Evolutionary conservation across 331 rosid species (phyloP).

Genomic region (Rhamnella rubrinervis): DNA sequence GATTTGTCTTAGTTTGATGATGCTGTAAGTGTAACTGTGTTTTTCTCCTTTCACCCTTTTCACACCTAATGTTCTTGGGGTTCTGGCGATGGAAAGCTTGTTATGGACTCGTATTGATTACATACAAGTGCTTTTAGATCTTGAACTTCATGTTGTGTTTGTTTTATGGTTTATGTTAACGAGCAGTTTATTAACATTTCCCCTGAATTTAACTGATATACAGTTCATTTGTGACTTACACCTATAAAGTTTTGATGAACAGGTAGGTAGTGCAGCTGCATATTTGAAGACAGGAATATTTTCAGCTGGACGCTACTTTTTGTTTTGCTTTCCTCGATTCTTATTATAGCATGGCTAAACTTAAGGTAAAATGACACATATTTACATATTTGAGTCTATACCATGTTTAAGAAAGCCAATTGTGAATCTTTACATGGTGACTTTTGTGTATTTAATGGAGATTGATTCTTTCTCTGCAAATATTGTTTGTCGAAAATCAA

Average conservation of each 20-base stretch:
- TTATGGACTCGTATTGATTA: neutral
- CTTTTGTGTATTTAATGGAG: too few relatives aligned
- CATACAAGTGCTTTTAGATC: neutral
- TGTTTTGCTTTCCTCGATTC: constrained; percentile 73
- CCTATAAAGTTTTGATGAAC: constrained; percentile 10
- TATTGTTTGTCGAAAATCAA: too few relatives aligned
- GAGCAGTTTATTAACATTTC: neutral
- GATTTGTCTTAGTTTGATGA: too few relatives aligned
- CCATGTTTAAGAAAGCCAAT: neutral
- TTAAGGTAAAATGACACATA: constrained; percentile 46
- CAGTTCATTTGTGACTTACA: neutral
- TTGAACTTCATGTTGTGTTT: too few relatives aligned
- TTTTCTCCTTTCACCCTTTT: too few relatives aligned
- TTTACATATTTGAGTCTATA: constrained; percentile 1
- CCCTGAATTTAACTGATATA: neutral
- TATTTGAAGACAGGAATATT: constrained; percentile 64
- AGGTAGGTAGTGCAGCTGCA: constrained; percentile 91
- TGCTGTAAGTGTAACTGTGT: too few relatives aligned
- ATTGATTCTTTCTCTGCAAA: too few relatives aligned
- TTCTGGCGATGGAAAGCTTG: too few relatives aligned
- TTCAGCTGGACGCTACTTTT: constrained; percentile 51
- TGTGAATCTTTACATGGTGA: neutral
- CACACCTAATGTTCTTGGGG: too few relatives aligned
- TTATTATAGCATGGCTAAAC: constrained; percentile 88
- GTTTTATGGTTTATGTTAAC: too few relatives aligned